Evolutionary conservation across 2,329 filamentous ascomycete genomes (phyloP), one percentile per base, ranked within the genome.

Genomic region (Niveomyces coronatus): DNA sequence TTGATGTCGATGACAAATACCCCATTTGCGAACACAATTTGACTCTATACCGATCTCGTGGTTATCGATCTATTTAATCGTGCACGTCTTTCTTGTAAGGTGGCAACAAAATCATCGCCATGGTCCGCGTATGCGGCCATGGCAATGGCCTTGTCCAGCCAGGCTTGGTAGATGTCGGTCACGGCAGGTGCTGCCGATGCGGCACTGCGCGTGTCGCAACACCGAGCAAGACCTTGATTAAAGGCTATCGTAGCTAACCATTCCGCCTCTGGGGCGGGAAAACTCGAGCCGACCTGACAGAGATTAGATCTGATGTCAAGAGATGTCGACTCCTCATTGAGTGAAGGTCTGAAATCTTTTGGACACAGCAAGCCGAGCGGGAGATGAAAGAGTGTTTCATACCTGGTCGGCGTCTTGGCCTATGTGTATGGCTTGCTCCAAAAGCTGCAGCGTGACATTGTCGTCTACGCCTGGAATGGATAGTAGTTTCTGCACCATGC

Each of bases 241-340:
- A 82, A 86, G 0, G 73, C 63, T 5, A 69, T 75, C 1, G 74
- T 73, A 0, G 76, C 74, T n/a, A 91, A 70, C 80, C 82, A 91
- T 49, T 86, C 79, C 1, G 88, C 59, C 51, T 91, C 85, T 4
- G 72, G 68, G 1, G 61, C 49, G 0, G 84, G 82, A 51, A 85
- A 85, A 1, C 60, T 54, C 2, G 61, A 53, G 16, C 62, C 47
- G n/a, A 51, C 58, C 62, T 68, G n/a, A 32, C 13, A n/a, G 14
- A 28, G n/a, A 8, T 14, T 6, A n/a, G n/a, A n/a, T n/a, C n/a
- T n/a, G n/a, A n/a, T n/a, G n/a, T n/a, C n/a, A n/a, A n/a, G n/a
- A n/a, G n/a, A n/a, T n/a, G n/a, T n/a, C n/a, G n/a, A n/a, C n/a
- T n/a, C n/a, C n/a, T n/a, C n/a, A n/a, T n/a, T n/a, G n/a, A n/a